Conservation (phyloP, 176 grass and related monocot species). For the Lolium rigidum region DNA sequence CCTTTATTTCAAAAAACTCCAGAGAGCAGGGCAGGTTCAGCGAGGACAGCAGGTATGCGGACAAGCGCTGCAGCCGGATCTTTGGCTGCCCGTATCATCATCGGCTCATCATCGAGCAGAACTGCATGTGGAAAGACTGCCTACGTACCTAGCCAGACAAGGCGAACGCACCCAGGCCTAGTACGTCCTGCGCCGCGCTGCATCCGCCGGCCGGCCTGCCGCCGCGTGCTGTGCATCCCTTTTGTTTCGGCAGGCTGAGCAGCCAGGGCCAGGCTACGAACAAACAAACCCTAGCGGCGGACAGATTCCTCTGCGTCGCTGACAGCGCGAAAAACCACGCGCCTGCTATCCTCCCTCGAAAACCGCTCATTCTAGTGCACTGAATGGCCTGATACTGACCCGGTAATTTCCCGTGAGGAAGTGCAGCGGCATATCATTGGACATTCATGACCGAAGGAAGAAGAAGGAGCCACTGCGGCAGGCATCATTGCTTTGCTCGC, state of each 20-base stretch:
- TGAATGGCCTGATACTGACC: background rate
- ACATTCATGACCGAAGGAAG: background rate
- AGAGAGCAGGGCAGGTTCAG: background rate
- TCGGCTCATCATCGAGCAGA: constrained; percentile 27
- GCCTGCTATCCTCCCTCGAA: background rate
- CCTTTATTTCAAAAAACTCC: constrained; percentile 51
- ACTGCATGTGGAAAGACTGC: constrained; percentile 35
- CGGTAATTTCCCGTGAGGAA: background rate
- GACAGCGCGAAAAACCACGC: constrained; percentile 18
- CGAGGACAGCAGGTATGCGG: background rate
- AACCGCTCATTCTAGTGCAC: background rate
- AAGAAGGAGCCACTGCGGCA: background rate
- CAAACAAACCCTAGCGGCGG: background rate
- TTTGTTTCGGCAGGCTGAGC: constrained; percentile 15
- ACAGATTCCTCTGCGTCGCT: constrained; percentile 39
- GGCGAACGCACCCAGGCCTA: background rate
- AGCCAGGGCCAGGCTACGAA: background rate
- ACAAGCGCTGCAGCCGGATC: constrained; percentile 15
- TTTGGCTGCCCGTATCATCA: constrained; percentile 23
- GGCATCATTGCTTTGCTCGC: background rate
- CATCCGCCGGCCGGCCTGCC: too few species aligned
- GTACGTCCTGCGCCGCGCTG: background rate
- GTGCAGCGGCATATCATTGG: background rate
- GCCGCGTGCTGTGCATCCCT: constrained; percentile 29
- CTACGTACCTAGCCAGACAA: constrained; percentile 33